These are phyloP conservation scores for Coemansia sp. DNA, from an alignment of 192 early-diverging fungal species.

Conservation along the genomic window DNA sequence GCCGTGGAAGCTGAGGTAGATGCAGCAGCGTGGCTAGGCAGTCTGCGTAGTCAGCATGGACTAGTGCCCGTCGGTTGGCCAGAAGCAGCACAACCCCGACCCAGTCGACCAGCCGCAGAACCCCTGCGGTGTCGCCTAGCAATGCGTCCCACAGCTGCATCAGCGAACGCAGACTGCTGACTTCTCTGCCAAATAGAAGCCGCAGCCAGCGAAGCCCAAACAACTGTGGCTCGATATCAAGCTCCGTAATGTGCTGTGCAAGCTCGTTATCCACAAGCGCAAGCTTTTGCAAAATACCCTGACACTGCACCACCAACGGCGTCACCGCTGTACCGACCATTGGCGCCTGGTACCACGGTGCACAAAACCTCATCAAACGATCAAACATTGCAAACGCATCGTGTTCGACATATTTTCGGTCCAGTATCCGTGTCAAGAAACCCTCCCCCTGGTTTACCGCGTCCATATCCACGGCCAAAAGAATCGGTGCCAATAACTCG, in stretches of 20 bases:
- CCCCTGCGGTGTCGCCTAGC: conserved; percentile 68
- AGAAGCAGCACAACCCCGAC: conserved; percentile 75
- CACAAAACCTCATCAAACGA: conserved; percentile 75
- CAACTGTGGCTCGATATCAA: conserved; percentile 91
- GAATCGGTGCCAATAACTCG: conserved; percentile 84
- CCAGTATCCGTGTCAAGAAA: conserved; percentile 55
- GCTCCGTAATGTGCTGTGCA: conserved; percentile 64
- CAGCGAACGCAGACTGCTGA: conserved; percentile 64
- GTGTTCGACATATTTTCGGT: conserved; percentile 78
- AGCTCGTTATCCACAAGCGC: conserved; percentile 70
- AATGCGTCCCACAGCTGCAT: conserved; percentile 89
- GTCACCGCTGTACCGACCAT: conserved; percentile 14
- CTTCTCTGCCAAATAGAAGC: conserved; percentile 89
- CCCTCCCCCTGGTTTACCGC: conserved; percentile 43
- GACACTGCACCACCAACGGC: conserved; percentile 76
- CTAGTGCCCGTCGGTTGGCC: conserved; percentile 59
- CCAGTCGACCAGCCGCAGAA: conserved; percentile 80
- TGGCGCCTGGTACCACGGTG: conserved; percentile 81
- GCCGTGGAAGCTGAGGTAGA: conserved; percentile 56
- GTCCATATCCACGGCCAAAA: conserved; percentile 76
- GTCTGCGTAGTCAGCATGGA: conserved; percentile 65
- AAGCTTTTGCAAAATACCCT: conserved; percentile 72
- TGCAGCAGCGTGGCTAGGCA: conserved; percentile 66
- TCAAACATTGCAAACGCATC: conserved; percentile 83
- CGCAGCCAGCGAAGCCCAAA: conserved; percentile 94